Conservation (phyloP, 2,329 filamentous ascomycete genomes). For the Aspergillus sergii region DNA sequence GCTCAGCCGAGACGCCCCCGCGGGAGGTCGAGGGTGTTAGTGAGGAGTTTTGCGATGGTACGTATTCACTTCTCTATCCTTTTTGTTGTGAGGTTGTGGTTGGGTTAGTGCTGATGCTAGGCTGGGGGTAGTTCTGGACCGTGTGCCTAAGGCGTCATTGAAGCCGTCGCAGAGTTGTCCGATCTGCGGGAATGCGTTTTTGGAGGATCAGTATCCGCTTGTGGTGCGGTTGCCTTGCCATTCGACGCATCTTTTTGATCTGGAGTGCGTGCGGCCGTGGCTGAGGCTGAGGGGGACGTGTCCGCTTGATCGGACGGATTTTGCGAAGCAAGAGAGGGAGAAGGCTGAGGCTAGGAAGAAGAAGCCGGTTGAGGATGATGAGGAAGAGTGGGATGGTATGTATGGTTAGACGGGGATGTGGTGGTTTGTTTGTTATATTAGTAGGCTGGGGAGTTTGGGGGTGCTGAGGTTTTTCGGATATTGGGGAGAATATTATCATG, state of each 20-base stretch:
- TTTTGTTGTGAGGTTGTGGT: background rate
- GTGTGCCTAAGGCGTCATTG: constrained; percentile 59
- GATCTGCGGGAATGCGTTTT: constrained; percentile 63
- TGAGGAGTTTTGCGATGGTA: constrained; percentile 61
- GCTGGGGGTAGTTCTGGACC: constrained; percentile 52
- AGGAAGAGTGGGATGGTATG: constrained; percentile 54
- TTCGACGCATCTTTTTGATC: constrained; percentile 63
- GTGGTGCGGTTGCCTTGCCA: constrained; percentile 66
- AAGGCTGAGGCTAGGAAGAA: constrained; percentile 54
- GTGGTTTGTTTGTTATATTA: background rate
- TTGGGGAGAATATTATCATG: background rate
- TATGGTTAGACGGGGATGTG: constrained; percentile 37
- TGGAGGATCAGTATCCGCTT: constrained; percentile 66
- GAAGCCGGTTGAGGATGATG: constrained; percentile 43
- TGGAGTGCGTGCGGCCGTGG: constrained; percentile 68
- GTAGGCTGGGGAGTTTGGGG: background rate
- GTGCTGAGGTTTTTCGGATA: background rate
- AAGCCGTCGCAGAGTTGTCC: constrained; percentile 58
- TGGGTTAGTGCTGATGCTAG: constrained; percentile 2
- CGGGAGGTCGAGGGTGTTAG: constrained; percentile 62
- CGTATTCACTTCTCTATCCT: constrained; percentile 13
- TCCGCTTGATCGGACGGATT: constrained; percentile 62
- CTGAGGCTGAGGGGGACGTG: constrained; percentile 65
- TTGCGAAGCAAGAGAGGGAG: constrained; percentile 58
- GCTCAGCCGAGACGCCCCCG: constrained; percentile 61